Evolutionary conservation across 2,329 filamentous ascomycete species (phyloP).

Genomic region (Rhynchosporium secalis): DNA sequence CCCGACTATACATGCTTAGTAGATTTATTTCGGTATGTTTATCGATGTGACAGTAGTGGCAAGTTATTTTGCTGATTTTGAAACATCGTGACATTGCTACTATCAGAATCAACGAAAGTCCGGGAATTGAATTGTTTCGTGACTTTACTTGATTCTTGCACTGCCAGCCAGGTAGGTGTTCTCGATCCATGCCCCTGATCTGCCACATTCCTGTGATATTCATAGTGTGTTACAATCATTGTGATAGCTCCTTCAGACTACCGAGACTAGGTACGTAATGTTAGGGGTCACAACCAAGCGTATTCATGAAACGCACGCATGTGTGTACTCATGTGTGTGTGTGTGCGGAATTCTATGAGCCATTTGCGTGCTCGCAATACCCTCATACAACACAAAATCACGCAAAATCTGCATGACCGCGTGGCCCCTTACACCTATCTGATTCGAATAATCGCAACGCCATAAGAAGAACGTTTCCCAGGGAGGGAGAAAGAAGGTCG

Average conservation of each 20-base stretch:
- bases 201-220: too few relatives aligned
- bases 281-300: background rate
- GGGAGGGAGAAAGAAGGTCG: background rate
- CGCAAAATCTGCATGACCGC: slow-evolving; percentile 16
- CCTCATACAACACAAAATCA: slow-evolving; percentile 26
- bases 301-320: background rate
- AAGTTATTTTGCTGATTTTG: too few relatives aligned
- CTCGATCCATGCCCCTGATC: too few relatives aligned
- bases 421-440: background rate
- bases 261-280: background rate
- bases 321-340: background rate
- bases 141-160: too few relatives aligned
- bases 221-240: background rate
- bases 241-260: too few relatives aligned
- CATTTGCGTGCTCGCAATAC: slow-evolving; percentile 26
- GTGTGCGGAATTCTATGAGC: slow-evolving; percentile 20
- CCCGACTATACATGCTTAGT: too few relatives aligned
- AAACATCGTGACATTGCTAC: too few relatives aligned
- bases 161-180: too few relatives aligned
- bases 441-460: background rate
- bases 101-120: too few relatives aligned
- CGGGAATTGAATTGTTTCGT: too few relatives aligned
- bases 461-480: background rate
- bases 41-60: too few relatives aligned
- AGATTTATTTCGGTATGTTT: too few relatives aligned